Base-by-base conservation (phyloP, 2,329 filamentous ascomycete species). In the Ceratocystis ficicola region DNA sequence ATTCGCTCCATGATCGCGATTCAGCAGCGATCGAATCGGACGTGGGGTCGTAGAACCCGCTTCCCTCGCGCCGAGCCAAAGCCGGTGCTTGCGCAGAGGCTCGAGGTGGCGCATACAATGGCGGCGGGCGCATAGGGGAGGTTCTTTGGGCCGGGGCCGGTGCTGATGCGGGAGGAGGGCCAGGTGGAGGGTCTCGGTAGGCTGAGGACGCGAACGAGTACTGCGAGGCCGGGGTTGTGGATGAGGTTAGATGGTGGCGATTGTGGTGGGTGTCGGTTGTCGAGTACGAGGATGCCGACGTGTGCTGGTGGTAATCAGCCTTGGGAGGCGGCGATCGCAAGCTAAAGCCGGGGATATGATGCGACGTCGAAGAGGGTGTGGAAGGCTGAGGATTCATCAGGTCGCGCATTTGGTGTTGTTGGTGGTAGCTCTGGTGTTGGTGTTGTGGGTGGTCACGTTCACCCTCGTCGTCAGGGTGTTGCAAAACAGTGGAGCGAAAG, bases 1-100 rank as follows among this genome's bases (percentile, higher is more conserved):
- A 75, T 70, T 76, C 73, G 71, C 77, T 77, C 77, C 79, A 80
- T 70, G 77, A 76, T 52, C 70, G 71, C 46, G 73, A 69, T 71
- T 81, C 79, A 67, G 77, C 79, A 70, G 77, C 73, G 68, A 76
- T 77, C 68, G 76, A 77, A 73, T 83, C 80, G 55, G 78, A 80
- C 55, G 78, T 78, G 17, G 80, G 80, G 70, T 83, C 80, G 75
- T 83, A 83, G 73, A 80, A 81, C 72, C 77, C 77, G 71, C 79
- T 74, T 66, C 75, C 73, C 17, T 73, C 72, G 57, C 65, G 75
- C 71, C 71, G 77, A 20, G 52, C 22, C 32, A 48, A 12, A 60
- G 65, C 25, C 74, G 77, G 60, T 71, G 66, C 68, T 72, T 72
- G 68, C 75, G 74, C 65, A 66, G 68, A 22, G 72, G 71, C 57